phyloP scores from a whole-genome alignment of 164 flowering plant species.

The Piper longum region DNA sequence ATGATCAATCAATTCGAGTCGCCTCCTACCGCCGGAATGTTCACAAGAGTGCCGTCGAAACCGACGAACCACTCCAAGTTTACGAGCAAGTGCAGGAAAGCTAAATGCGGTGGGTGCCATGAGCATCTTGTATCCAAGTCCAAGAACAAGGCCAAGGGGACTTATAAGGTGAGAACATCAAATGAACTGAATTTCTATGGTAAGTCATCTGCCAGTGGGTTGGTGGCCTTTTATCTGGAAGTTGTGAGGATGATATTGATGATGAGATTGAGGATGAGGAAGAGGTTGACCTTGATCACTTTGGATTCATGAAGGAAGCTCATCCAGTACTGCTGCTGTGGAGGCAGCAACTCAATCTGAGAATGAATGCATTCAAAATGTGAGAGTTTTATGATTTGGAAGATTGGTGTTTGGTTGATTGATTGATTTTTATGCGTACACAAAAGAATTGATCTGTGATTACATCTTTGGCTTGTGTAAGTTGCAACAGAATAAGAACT shows the following conservation, averaged over 20 bases:
- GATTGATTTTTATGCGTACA: background rate
- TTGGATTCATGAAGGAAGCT: background rate
- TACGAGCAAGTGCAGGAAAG: conserved; percentile 44
- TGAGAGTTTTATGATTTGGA: conserved; percentile 32
- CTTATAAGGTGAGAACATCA: conserved; percentile 22
- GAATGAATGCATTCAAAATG: background rate
- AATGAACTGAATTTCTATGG: conserved; percentile 8
- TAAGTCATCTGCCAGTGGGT: conserved; percentile 21
- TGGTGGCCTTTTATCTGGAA: conserved; percentile 16
- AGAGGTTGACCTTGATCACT: background rate
- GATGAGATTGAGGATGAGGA: background rate
- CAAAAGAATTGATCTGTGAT: too few species aligned
- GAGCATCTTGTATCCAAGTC: conserved; percentile 35
- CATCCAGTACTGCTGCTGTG: background rate
- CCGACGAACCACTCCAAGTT: conserved; percentile 84
- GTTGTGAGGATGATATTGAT: conserved; percentile 1
- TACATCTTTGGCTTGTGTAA: too few species aligned
- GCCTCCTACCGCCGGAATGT: conserved; percentile 45
- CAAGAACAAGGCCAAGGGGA: conserved; percentile 45
- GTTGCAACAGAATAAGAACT: too few species aligned
- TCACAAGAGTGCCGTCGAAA: conserved; percentile 40
- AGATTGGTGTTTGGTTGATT: conserved; percentile 52
- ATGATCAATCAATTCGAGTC: conserved; percentile 20
- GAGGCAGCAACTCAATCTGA: background rate
- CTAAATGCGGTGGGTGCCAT: conserved; percentile 36